Base-by-base conservation (phyloP, 441 rosid genomes). In the Adansonia rubrostipa region DNA sequence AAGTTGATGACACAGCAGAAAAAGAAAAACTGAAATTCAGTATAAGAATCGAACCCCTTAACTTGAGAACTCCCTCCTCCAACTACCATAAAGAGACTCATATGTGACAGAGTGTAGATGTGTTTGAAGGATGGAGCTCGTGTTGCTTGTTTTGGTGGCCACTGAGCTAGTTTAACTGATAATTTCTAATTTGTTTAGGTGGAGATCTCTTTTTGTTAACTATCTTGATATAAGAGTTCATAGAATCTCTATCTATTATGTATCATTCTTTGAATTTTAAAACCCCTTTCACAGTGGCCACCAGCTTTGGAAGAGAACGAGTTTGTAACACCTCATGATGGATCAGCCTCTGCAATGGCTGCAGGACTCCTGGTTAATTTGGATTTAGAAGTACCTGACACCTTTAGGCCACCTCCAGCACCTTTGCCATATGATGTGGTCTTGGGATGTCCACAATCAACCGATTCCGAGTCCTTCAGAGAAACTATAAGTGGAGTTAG, bases 401-500 rank as follows among this genome's bases (percentile, higher is more conserved):
- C 89, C 40, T 90, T 81, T 78, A 80, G 83, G 57, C 80, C 92
- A 57, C 93, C 93, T 82, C 89, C 88, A 0, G 75, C 86, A 66
- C 93, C 93, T 74, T 83, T 90, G 83, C 98, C 98, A 10, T 94
- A 88, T 80, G 90, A 90, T 77, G 62, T 83, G 78, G 87, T 89
- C 71, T 83, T 78, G 73, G 85, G 92, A 54, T 77, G 76, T 53
- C 88, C 83, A 20, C 82, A 53, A 10, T 87, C 86, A 63, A 75
- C 86, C 22, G 88, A 85, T 82, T 80, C 93, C 9, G 88, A 82
- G 24, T 85, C 89, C 74, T 78, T 75, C 44, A 77, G 71, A 75
- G 93, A 86, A 72, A 82, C 86, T 56, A 62, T 74, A 69, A 85
- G 88, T 79, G 86, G 76, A 7, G 82, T 85, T 77, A 87, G 86